Evolutionary conservation across 176 grass and related monocot species (phyloP), one percentile per base, ranked within the genome.

Genomic region (Oryza meridionalis): DNA sequence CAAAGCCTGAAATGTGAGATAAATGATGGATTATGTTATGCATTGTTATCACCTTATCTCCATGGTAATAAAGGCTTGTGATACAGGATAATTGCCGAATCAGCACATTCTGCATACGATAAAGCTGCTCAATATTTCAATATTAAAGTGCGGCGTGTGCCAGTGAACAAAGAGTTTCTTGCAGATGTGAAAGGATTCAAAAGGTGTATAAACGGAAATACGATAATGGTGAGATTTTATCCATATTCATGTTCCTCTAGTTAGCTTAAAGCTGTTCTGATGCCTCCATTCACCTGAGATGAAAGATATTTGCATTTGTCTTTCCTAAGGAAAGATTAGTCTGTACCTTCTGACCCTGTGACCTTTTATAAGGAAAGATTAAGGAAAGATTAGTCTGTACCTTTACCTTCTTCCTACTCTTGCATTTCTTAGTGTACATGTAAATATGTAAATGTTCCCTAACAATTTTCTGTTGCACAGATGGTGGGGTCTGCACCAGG

Each of bases 401-500:
- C 35, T 72, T 42, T 46, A 42, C 44, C 35, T 72, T 42, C 13
- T 24, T 45, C 45, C 44, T 85, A 43, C 75, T 51, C 53, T 40
- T 75, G 22, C 66, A 15, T 67, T 45, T 62, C 6, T 35, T 38
- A 50, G 46, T 31, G 12, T 78, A 70, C 74, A 49, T 76, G 44
- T 24, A 72, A 61, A 65, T 64, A 49, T 76, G 51, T 24, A 76
- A 76, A 61, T 82, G 46, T 73, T n/a, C 40, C 59, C 53, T 89
- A 64, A 87, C 58, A 31, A 84, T 67, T 17, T 88, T 74, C 37
- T 7, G n/a, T 32, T 65, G 32, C 77, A 49, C 86, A 98, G 96
- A 94, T 98, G 90, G 74, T 98, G 83, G 96, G 91, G 43, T 98
- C 96, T 78, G 91, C 96, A 92, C 96, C 93, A 80, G 93, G 93